These are phyloP conservation scores for Gynandropsis gynandra DNA, from an alignment of 345 rosid genomes.

Conservation along the genomic window DNA sequence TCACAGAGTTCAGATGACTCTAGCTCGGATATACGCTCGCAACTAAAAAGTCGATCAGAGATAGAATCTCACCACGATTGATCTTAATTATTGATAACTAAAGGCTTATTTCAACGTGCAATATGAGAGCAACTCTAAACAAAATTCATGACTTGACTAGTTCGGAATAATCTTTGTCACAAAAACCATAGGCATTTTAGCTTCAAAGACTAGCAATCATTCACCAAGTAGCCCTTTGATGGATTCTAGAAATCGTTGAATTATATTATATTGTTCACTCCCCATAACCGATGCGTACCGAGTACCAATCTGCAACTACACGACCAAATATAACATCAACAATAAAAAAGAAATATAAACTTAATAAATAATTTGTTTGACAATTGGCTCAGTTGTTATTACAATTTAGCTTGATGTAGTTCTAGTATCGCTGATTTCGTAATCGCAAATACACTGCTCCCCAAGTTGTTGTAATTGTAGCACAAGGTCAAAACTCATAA, in stretches of 20 bases:
- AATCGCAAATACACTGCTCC: constrained; percentile 25
- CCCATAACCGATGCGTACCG: constrained; percentile 7
- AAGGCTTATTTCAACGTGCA: too few species aligned
- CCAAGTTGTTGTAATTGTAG: constrained; percentile 20
- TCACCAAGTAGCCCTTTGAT: constrained; percentile 27
- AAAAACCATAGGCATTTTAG: constrained; percentile 24
- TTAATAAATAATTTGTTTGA: background rate
- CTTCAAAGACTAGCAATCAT: constrained; percentile 37
- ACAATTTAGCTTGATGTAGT: constrained; percentile 14
- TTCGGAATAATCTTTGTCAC: constrained; percentile 21
- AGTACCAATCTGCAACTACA: constrained; percentile 31
- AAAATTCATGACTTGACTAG: too few species aligned
- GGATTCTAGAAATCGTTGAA: constrained; percentile 6
- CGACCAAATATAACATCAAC: background rate
- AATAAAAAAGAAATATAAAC: background rate
- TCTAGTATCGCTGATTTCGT: constrained; percentile 21
- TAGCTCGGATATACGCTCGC: too few species aligned
- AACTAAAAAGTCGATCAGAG: too few species aligned
- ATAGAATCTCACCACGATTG: too few species aligned
- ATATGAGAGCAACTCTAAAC: too few species aligned
- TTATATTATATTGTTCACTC: constrained; percentile 23
- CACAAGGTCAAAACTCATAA: constrained; percentile 15
- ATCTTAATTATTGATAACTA: too few species aligned
- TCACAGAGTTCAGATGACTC: too few species aligned
- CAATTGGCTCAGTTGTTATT: constrained; percentile 2